These are phyloP conservation scores for Cercospora nicotianae DNA, from an alignment of 2,329 filamentous ascomycete genomes.

Conservation along the genomic window DNA sequence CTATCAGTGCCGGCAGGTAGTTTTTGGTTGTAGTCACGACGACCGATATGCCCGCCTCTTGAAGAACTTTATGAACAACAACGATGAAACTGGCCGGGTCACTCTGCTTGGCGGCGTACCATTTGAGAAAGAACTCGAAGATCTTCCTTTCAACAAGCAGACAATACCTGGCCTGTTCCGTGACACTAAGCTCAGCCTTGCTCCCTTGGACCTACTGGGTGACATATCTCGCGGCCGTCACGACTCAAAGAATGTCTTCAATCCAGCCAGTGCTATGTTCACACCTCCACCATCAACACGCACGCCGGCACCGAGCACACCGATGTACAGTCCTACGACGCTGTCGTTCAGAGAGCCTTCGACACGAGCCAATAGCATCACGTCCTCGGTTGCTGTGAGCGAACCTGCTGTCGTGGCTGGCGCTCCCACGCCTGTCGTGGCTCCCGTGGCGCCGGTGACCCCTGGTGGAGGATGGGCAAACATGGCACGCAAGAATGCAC, in stretches of 20 bases:
- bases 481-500: constrained; percentile 22
- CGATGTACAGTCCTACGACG: constrained; percentile 20
- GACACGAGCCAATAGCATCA: constrained; percentile 26
- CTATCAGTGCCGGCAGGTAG: constrained; percentile 60
- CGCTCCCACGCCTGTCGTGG: neutral
- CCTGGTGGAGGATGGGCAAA: constrained; percentile 25
- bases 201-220: constrained; percentile 30
- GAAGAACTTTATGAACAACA: constrained; percentile 51
- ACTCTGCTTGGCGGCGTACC: constrained; percentile 59
- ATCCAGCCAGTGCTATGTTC: constrained; percentile 34
- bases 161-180: constrained; percentile 57
- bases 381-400: constrained; percentile 26
- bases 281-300: constrained; percentile 26
- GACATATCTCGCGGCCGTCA: constrained; percentile 24
- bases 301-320: constrained; percentile 22
- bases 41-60: constrained; percentile 56
- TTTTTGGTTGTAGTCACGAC: constrained; percentile 61
- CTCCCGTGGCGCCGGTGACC: constrained; percentile 4
- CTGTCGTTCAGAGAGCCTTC: constrained; percentile 17
- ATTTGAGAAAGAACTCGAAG: constrained; percentile 55
- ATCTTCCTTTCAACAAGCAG: constrained; percentile 52
- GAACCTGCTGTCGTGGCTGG: constrained; percentile 16
- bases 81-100: constrained; percentile 49
- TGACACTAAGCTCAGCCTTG: constrained; percentile 48
- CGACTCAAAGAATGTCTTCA: constrained; percentile 36